A percentile compares a stretch with the other conserved stretches of the same genome.
Evolutionary conservation across 2,329 filamentous ascomycete genomes (phyloP).

Genomic region (Lachnellula suecica): DNA sequence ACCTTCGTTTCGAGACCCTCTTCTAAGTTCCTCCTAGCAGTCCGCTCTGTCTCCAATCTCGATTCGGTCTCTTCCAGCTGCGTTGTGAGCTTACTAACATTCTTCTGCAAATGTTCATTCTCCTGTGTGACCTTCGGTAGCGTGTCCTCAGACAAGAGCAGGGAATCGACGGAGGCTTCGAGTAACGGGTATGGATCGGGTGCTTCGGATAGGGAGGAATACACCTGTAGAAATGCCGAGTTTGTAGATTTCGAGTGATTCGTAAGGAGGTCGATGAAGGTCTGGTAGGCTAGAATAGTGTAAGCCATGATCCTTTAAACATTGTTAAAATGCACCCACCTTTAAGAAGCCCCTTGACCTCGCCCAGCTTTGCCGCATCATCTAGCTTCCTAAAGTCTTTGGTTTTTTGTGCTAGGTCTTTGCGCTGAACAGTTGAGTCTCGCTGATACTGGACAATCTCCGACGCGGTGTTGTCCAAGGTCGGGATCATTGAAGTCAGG

Average conservation of each 20-base stretch:
- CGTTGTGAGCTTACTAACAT: conserved; percentile 69
- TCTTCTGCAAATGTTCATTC: conserved; percentile 82
- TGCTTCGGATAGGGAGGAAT: conserved; percentile 90
- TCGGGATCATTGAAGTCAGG: conserved; percentile 77
- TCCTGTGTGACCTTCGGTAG: conserved; percentile 86
- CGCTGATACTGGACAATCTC: conserved; percentile 92
- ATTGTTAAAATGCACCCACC: conserved; percentile 45
- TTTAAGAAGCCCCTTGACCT: conserved; percentile 89
- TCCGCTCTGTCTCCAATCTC: conserved; percentile 75
- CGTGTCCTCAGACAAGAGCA: conserved; percentile 89
- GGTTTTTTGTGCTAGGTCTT: conserved; percentile 97
- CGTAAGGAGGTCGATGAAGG: conserved; percentile 93
- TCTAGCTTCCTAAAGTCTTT: conserved; percentile 97
- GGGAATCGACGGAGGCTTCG: conserved; percentile 92
- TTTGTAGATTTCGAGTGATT: conserved; percentile 95
- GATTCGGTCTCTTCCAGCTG: conserved; percentile 83
- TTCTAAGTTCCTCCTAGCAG: conserved; percentile 72
- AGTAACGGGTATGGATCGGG: conserved; percentile 95
- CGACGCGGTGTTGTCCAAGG: conserved; percentile 88
- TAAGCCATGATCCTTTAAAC: conserved; percentile 9
- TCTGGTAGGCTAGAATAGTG: conserved; percentile 74
- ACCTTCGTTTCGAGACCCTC: conserved; percentile 74
- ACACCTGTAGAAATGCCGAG: conserved; percentile 87
- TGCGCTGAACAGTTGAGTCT: conserved; percentile 92
- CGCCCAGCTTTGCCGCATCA: conserved; percentile 79